Evolutionary conservation across 768 basidiomycete genomes (phyloP).

Genomic region (Mrakia blollopis): DNA sequence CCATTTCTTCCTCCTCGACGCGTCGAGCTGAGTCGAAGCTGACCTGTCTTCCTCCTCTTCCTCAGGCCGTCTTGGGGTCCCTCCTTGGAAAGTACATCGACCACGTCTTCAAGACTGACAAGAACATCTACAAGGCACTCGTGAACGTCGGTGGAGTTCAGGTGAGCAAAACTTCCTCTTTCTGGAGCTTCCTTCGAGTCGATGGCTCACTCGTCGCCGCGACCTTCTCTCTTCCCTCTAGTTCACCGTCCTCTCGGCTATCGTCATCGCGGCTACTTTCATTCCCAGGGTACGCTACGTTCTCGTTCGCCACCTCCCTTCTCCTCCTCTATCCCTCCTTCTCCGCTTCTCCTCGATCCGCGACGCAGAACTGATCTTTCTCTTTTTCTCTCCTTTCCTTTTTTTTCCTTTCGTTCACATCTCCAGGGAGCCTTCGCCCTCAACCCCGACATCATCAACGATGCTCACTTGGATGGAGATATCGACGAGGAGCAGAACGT

Average conservation of each 20-base stretch:
- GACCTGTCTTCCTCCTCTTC: conserved; percentile 24
- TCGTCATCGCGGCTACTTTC: conserved; percentile 38
- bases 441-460: conserved; percentile 40
- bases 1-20: neutral
- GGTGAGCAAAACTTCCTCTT: neutral
- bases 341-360: neutral
- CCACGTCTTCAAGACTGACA: conserved; percentile 31
- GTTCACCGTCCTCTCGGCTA: conserved; percentile 39
- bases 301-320: too few relatives aligned
- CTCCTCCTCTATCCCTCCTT: neutral
- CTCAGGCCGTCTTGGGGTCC: conserved; percentile 39
- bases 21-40: neutral
- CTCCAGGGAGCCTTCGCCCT: conserved; percentile 38
- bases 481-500: conserved; percentile 2
- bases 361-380: conserved; percentile 32
- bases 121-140: conserved; percentile 34
- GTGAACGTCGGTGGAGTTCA: conserved; percentile 33
- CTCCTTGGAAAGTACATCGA: conserved; percentile 42
- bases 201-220: too few relatives aligned
- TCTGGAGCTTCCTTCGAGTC: too few relatives aligned
- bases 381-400: conserved; percentile 36
- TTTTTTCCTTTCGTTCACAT: conserved; percentile 35
- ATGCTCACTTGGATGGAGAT: conserved; percentile 23
- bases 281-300: conserved; percentile 18
- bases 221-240: conserved; percentile 29